Evolutionary conservation across 2,329 filamentous ascomycete species (phyloP), one percentile per base, ranked within the genome.

Genomic region (Colletotrichum lindemuthianum): DNA sequence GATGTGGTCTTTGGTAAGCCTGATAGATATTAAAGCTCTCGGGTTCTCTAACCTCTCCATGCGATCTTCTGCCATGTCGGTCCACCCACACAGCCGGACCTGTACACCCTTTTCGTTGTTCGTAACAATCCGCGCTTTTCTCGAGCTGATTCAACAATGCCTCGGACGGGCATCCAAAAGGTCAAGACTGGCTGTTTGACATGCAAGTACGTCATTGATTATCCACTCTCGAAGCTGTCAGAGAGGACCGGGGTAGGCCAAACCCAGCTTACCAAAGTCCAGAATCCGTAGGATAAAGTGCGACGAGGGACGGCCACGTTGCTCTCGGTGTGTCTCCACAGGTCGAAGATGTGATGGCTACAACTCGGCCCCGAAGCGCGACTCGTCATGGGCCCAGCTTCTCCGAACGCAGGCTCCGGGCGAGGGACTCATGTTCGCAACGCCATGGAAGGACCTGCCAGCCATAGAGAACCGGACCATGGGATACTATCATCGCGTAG

Each of bases 101-200:
- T 24, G 24, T 4, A 24, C 5, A 24, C 24, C 4, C 4, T 24
- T 24, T 24, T 24, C 24, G 24, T 24, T 24, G n/a, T n/a, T n/a
- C n/a, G n/a, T n/a, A 24, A 24, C 5, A 24, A 24, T 24, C 24
- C 24, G 24, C 24, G 24, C 24, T 4, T 4, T 4, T 24, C 24
- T 24, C 24, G 24, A 24, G 24, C 24, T 24, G 24, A 10, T 8
- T n/a, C 8, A 6, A 36, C 6, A 10, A 64, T 64, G 60, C 32
- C 50, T 43, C 49, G 58, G 8, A 39, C 16, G 2, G 58, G 53
- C 39, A 41, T 41, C 9, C 47, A 33, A 13, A 70, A 65, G 50
- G 52, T 60, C n/a, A 68, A 56, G 45, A 67, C 58, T 3, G 68
- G 69, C 4, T 70, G 69, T 24, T 45, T 16, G 4, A 70, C 69